These are phyloP conservation scores for Trichosanthes truncata DNA, from an alignment of 306 rosid species.

Conservation along the genomic window DNA sequence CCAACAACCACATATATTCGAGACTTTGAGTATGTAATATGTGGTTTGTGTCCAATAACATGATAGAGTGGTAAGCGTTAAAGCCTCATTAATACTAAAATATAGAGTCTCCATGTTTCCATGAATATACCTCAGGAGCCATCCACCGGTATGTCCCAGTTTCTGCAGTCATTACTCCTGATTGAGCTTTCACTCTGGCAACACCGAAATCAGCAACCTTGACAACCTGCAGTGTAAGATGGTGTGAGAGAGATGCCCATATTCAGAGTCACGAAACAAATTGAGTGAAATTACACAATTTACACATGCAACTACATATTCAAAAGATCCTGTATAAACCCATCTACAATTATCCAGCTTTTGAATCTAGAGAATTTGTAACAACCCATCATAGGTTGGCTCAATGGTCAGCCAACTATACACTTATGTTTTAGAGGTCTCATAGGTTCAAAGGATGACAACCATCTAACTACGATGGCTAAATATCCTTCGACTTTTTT, in stretches of 20 bases:
- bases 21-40: background rate
- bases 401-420: background rate
- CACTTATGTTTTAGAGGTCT: background rate
- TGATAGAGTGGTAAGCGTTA: background rate
- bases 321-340: background rate
- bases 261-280: background rate
- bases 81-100: background rate
- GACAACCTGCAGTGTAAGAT: slow-evolving; percentile 46
- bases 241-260: background rate
- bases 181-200: slow-evolving; percentile 87
- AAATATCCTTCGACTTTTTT: background rate
- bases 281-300: background rate
- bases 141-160: slow-evolving; percentile 99
- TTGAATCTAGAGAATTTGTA: background rate
- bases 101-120: slow-evolving; percentile 3
- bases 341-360: background rate
- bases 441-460: background rate
- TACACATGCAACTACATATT: background rate
- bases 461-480: background rate
- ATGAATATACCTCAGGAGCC: slow-evolving; percentile 86
- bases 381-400: background rate
- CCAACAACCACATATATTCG: background rate
- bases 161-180: slow-evolving; percentile 99
- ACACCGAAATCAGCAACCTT: slow-evolving; percentile 99
- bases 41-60: background rate